Percentiles rank a stretch among this genome's conserved stretches.
These are phyloP conservation scores for Xylariaceae sp. DNA, from an alignment of 2,329 filamentous ascomycete genomes.

Conservation along the genomic window DNA sequence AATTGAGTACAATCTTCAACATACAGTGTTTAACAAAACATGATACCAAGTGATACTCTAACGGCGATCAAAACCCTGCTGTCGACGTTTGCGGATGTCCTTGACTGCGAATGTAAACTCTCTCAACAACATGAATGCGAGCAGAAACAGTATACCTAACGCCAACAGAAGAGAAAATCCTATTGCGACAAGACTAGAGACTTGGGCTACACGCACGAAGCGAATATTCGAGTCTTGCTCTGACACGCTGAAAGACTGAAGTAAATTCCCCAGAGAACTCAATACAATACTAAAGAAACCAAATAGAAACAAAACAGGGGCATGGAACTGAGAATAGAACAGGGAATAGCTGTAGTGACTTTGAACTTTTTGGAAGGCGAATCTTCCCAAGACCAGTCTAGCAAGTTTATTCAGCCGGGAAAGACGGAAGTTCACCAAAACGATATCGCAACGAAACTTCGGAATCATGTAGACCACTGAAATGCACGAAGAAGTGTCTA, in stretches of 20 bases:
- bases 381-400: too few relatives aligned
- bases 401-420: too few relatives aligned
- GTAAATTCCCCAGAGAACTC: background rate
- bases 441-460: background rate
- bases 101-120: background rate
- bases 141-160: background rate
- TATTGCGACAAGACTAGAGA: background rate
- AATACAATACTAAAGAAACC: background rate
- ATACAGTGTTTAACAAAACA: too few relatives aligned
- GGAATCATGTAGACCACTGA: too few relatives aligned
- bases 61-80: too few relatives aligned
- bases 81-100: background rate
- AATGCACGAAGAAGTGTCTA: too few relatives aligned
- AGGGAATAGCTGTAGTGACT: too few relatives aligned
- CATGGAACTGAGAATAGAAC: background rate
- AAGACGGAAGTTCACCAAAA: background rate
- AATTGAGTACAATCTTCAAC: too few relatives aligned
- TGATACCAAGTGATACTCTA: too few relatives aligned
- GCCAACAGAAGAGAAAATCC: background rate
- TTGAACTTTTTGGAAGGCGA: too few relatives aligned
- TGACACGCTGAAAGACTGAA: background rate
- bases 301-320: background rate
- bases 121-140: background rate
- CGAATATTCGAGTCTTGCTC: background rate
- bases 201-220: background rate